phyloP scores from a whole-genome alignment of 495 filamentous ascomycete species.

The Penicillium paxilli region DNA sequence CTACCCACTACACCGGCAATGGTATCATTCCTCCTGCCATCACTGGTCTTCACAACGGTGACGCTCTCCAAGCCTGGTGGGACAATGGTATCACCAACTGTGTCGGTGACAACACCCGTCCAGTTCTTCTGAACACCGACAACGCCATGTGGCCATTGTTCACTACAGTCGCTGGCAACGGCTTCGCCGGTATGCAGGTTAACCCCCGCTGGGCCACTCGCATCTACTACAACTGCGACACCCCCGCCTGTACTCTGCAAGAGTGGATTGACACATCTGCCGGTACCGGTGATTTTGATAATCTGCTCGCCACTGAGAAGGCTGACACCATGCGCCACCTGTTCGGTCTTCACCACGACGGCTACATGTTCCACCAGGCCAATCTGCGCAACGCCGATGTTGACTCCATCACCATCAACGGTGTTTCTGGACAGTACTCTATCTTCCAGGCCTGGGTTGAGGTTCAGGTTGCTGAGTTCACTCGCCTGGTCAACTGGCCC shows the following conservation, averaged over 20 bases:
- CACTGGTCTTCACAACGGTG: slow-evolving; percentile 65
- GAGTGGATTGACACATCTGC: slow-evolving; percentile 64
- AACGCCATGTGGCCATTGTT: slow-evolving; percentile 58
- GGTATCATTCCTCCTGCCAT: slow-evolving; percentile 66
- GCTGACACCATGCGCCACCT: slow-evolving; percentile 55
- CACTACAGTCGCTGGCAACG: slow-evolving; percentile 49
- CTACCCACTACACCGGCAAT: slow-evolving; percentile 42
- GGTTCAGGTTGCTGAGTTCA: slow-evolving; percentile 55
- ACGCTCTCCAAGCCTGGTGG: slow-evolving; percentile 58
- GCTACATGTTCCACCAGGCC: slow-evolving; percentile 55
- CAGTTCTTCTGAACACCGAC: slow-evolving; percentile 45
- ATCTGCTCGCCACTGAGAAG: slow-evolving; percentile 50
- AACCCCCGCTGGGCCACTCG: slow-evolving; percentile 62
- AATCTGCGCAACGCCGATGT: slow-evolving; percentile 57
- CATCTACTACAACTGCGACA: slow-evolving; percentile 67
- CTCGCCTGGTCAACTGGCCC: slow-evolving; percentile 59
- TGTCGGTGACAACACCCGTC: slow-evolving; percentile 64
- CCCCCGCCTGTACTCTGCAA: slow-evolving; percentile 51
- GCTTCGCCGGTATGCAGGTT: slow-evolving; percentile 57
- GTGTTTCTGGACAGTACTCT: slow-evolving; percentile 46
- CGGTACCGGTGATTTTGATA: slow-evolving; percentile 47
- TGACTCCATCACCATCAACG: slow-evolving; percentile 50
- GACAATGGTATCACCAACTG: slow-evolving; percentile 60
- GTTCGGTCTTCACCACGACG: slow-evolving; percentile 53
- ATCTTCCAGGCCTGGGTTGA: slow-evolving; percentile 66